These are phyloP conservation scores for Backusella macrospora DNA, from an alignment of 192 early-diverging fungal species.

Conservation along the genomic window DNA sequence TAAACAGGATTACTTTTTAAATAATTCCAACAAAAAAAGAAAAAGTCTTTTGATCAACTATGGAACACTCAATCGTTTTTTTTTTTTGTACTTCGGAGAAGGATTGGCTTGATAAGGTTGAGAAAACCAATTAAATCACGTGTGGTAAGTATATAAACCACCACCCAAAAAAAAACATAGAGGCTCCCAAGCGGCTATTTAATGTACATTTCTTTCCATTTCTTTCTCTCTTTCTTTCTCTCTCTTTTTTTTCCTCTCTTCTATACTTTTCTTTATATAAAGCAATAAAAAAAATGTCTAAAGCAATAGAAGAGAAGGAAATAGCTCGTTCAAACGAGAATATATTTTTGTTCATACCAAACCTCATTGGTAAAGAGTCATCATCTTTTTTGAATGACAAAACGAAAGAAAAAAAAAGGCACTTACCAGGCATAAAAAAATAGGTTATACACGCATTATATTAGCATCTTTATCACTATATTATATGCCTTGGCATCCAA, in stretches of 20 bases:
- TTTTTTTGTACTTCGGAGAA: too few relatives aligned
- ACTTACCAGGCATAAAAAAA: neutral
- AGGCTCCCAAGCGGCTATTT: neutral
- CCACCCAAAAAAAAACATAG: too few relatives aligned
- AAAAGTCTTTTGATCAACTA: too few relatives aligned
- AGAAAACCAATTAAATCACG: too few relatives aligned
- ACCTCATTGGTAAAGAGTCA: constrained; percentile 65
- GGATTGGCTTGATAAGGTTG: too few relatives aligned
- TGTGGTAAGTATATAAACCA: too few relatives aligned
- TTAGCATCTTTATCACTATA: constrained; percentile 74
- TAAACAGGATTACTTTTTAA: too few relatives aligned
- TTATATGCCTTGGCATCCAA: constrained; percentile 76
- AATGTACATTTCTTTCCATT: neutral
- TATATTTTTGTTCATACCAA: constrained; percentile 79
- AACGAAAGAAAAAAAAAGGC: neutral
- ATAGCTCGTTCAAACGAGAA: constrained; percentile 41
- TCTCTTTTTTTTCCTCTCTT: too few relatives aligned
- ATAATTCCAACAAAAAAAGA: too few relatives aligned
- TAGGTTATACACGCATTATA: constrained; percentile 86
- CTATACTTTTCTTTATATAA: too few relatives aligned
- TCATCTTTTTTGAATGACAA: constrained; percentile 4
- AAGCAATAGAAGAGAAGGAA: neutral
- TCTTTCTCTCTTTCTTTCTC: constrained; percentile 3
- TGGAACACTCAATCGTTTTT: too few relatives aligned
- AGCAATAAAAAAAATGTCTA: neutral